These are phyloP conservation scores for Curvularia hawaiiensis DNA, from an alignment of 2,329 filamentous ascomycete genomes.

Conservation along the genomic window DNA sequence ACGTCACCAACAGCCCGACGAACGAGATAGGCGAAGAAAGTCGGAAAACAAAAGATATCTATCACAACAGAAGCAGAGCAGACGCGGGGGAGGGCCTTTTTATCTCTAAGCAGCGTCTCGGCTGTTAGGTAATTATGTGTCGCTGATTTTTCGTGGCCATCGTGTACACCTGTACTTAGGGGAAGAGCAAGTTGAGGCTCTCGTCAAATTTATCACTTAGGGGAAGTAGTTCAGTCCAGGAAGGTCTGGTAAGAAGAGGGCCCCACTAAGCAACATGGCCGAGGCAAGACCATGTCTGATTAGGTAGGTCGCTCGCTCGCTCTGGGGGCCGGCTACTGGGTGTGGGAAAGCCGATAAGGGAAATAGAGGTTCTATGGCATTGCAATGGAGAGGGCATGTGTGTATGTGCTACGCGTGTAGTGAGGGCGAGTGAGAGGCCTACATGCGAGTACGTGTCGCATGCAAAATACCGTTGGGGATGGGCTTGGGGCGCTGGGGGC, in stretches of 20 bases:
- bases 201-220: slow-evolving; percentile 38
- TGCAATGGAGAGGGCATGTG: neutral
- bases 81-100: slow-evolving; percentile 31
- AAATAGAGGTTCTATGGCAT: neutral
- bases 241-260: slow-evolving; percentile 18
- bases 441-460: neutral
- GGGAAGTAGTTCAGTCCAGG: slow-evolving; percentile 31
- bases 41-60: neutral
- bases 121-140: slow-evolving; percentile 44
- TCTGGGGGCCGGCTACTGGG: neutral
- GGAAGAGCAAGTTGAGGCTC: slow-evolving; percentile 31
- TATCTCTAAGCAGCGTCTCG: slow-evolving; percentile 32
- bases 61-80: slow-evolving; percentile 11
- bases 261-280: slow-evolving; percentile 35
- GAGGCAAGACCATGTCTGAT: slow-evolving; percentile 22
- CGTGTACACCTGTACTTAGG: slow-evolving; percentile 43
- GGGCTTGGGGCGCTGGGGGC: neutral
- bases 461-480: neutral
- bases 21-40: neutral
- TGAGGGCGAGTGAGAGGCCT: neutral
- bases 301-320: slow-evolving; percentile 20
- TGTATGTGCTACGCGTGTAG: neutral
- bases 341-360: neutral
- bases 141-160: slow-evolving; percentile 30
- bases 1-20: neutral